Base-by-base conservation (phyloP, 179 eudicot genomes). In the Sideroxylon spinosum region DNA sequence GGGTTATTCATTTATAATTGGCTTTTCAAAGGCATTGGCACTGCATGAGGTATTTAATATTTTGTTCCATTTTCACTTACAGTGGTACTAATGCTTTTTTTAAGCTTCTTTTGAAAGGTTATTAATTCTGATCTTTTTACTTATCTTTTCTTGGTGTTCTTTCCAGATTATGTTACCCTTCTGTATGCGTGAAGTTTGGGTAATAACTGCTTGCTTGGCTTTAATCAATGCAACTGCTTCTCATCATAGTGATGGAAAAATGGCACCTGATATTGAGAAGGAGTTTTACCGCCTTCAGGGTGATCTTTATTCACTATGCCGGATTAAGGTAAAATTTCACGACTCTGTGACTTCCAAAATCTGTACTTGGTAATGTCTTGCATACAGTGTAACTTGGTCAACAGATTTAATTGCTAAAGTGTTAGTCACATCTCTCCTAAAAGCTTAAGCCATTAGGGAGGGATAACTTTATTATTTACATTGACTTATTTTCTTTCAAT, bases 161-260 rank as follows among this genome's bases (percentile, higher is more conserved):
- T 76, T 53, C 57, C 90, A 95, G 99, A 90, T 82, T 75, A 81
- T 84, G 63, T 86, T 95, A 81, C 99, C 99, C 73, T 93, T 95
- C 83, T 92, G 98, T 78, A 85, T 87, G 91, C 98, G 97, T 84
- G 99, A 95, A 92, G 96, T 91, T 52, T 95, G 99, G 99, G 97
- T 95, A 44, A 85, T 93, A 80, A 93, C 92, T 81, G 97, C 97
- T 68, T 93, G 93, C 86, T 87, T 93, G 87, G 88, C 87, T 81
- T 82, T 95, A 86, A 89, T 92, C 71, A 68, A 87, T 85, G 88
- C 90, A 74, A 88, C 98, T 73, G 79, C 90, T 78, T 87, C 96
- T 66, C 83, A 87, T 80, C 88, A 86, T 85, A 82, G 84, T 79
- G 95, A 90, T 66, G 99, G 92, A 71, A 67, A 78, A 81, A 90